Evolutionary conservation across 345 rosid genomes (phyloP).

Genomic region (Eucalyptus dawsonii): DNA sequence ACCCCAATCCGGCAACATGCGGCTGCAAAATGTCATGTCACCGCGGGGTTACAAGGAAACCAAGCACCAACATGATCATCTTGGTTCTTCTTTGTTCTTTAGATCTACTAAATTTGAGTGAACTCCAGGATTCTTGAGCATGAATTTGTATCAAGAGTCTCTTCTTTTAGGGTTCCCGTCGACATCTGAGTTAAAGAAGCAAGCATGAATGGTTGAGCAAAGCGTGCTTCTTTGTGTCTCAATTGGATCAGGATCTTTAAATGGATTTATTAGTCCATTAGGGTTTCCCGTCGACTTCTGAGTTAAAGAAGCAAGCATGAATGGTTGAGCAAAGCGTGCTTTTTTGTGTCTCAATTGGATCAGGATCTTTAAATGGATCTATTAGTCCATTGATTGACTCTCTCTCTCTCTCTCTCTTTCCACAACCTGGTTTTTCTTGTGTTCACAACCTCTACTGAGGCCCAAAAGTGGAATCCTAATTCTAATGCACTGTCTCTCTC

Average conservation of each 20-base stretch:
- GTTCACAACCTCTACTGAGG: background rate
- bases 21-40: background rate
- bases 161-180: background rate
- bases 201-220: background rate
- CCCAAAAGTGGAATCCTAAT: background rate
- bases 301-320: background rate
- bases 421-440: background rate
- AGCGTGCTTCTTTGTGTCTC: background rate
- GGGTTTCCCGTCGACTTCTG: background rate
- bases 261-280: background rate
- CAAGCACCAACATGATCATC: background rate
- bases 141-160: background rate
- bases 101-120: background rate
- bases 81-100: background rate
- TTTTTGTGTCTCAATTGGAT: background rate
- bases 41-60: background rate
- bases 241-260: background rate
- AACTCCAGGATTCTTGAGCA: background rate
- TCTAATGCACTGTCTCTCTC: background rate
- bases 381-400: background rate
- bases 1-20: background rate
- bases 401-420: no score
- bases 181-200: background rate
- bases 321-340: background rate
- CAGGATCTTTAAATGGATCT: background rate